Evolutionary conservation across 208 protist species (phyloP).

Genomic region (Wallacemonas collosoma): DNA sequence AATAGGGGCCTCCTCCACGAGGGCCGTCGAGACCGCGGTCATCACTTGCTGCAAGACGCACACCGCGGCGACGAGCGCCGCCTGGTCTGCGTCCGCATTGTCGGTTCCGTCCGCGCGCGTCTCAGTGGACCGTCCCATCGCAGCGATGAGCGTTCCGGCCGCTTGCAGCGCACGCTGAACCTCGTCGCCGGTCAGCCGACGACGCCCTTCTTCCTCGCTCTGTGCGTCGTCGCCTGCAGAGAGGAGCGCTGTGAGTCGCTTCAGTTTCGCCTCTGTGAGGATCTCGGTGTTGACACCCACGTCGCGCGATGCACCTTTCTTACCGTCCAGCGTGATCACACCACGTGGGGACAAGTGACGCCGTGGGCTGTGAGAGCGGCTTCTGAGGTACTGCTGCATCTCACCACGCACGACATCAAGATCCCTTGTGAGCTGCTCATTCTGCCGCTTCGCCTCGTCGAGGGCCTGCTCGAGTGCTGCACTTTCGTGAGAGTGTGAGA

Average conservation of each 20-base stretch:
- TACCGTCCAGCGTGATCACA: background rate
- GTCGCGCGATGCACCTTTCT: slow-evolving; percentile 6
- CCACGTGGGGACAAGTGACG: background rate
- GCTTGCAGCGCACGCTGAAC: slow-evolving; percentile 21
- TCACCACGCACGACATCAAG: slow-evolving; percentile 16
- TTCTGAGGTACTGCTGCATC: slow-evolving; percentile 6
- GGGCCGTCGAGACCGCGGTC: slow-evolving; percentile 3
- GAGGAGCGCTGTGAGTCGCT: background rate
- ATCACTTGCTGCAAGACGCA: slow-evolving; percentile 23
- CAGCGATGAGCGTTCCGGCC: slow-evolving; percentile 18
- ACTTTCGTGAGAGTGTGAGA: slow-evolving; percentile 2
- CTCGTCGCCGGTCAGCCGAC: slow-evolving; percentile 22
- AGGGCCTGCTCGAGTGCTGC: slow-evolving; percentile 18
- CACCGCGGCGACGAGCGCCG: slow-evolving; percentile 15
- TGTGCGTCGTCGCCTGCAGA: background rate
- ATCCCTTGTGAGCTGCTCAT: slow-evolving; percentile 17
- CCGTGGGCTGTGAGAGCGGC: background rate
- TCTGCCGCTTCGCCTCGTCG: slow-evolving; percentile 19
- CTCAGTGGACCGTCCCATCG: background rate
- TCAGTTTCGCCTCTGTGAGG: background rate
- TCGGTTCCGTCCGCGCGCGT: background rate
- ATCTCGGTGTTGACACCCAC: slow-evolving; percentile 14
- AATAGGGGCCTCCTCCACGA: background rate
- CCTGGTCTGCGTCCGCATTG: background rate
- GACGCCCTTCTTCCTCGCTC: background rate